Conservation (phyloP, 1,284 basidiomycete species). For the Clitocybe nebularis region DNA sequence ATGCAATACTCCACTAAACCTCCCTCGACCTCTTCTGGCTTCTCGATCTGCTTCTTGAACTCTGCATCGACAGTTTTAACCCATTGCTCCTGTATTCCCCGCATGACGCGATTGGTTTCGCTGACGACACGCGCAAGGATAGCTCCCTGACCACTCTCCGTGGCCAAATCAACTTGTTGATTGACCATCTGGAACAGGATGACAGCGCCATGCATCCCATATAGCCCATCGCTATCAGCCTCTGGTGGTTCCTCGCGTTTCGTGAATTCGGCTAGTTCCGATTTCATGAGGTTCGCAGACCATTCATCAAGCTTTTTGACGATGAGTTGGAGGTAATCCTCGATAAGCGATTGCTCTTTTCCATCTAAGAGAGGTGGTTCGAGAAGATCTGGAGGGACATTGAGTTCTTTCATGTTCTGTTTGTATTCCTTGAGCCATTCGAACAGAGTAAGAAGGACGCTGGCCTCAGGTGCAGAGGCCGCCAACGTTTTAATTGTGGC, state of each 20-base stretch:
- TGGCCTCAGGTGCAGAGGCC: slow-evolving; percentile 80
- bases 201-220: slow-evolving; percentile 88
- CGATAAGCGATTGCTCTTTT: slow-evolving; percentile 90
- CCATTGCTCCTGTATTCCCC: slow-evolving; percentile 88
- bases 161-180: slow-evolving; percentile 93
- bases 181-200: slow-evolving; percentile 99
- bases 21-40: slow-evolving; percentile 83
- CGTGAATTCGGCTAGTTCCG: slow-evolving; percentile 85
- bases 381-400: slow-evolving; percentile 77
- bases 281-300: slow-evolving; percentile 91
- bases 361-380: slow-evolving; percentile 90
- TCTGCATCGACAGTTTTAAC: slow-evolving; percentile 80
- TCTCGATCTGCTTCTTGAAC: slow-evolving; percentile 83
- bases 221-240: slow-evolving; percentile 83
- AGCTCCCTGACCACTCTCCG: slow-evolving; percentile 92
- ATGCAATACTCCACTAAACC: slow-evolving; percentile 96
- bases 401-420: slow-evolving; percentile 91
- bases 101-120: slow-evolving; percentile 90
- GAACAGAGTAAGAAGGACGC: slow-evolving; percentile 80
- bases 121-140: slow-evolving; percentile 90
- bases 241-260: slow-evolving; percentile 85
- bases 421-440: slow-evolving; percentile 96
- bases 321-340: slow-evolving; percentile 93
- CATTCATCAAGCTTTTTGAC: slow-evolving; percentile 97
- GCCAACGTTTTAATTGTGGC: slow-evolving; percentile 71